These are phyloP conservation scores for Closterium sp. DNA, from an alignment of 139 green algal genomes.

Conservation along the genomic window DNA sequence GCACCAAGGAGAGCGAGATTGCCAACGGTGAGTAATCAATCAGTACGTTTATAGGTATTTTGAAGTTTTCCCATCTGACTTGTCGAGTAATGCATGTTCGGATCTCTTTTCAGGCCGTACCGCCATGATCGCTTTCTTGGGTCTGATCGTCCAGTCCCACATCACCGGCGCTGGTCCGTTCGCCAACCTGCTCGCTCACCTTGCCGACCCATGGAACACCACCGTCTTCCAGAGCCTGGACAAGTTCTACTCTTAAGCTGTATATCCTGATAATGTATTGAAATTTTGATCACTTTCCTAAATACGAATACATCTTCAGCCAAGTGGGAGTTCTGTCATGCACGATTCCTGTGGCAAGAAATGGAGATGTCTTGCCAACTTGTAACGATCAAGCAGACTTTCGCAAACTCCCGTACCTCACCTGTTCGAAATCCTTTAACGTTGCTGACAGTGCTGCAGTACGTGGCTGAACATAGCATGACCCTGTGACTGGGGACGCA, in stretches of 20 bases:
- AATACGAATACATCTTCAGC: too few relatives aligned
- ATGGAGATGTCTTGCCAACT: too few relatives aligned
- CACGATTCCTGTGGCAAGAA: too few relatives aligned
- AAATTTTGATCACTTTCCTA: neutral
- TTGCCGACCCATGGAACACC: conserved; percentile 50
- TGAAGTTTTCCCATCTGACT: too few relatives aligned
- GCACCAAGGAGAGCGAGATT: conserved; percentile 62
- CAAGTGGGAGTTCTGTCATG: too few relatives aligned
- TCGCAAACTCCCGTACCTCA: too few relatives aligned
- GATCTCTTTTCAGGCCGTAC: conserved; percentile 51
- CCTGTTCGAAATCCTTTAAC: too few relatives aligned
- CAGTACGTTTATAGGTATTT: too few relatives aligned
- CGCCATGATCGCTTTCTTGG: conserved; percentile 55
- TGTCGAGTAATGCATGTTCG: too few relatives aligned
- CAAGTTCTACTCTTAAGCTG: conserved; percentile 8
- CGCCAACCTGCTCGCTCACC: conserved; percentile 54
- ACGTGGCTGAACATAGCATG: neutral
- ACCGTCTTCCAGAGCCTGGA: conserved; percentile 47
- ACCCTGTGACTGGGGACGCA: neutral
- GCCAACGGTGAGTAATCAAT: conserved; percentile 61
- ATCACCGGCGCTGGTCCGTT: conserved; percentile 57
- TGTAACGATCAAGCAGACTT: too few relatives aligned
- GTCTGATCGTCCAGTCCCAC: conserved; percentile 33
- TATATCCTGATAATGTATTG: neutral
- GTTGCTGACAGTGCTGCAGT: neutral